Evolutionary conservation across 306 rosid genomes (phyloP).

Genomic region (Hylodesmum podocarpum): DNA sequence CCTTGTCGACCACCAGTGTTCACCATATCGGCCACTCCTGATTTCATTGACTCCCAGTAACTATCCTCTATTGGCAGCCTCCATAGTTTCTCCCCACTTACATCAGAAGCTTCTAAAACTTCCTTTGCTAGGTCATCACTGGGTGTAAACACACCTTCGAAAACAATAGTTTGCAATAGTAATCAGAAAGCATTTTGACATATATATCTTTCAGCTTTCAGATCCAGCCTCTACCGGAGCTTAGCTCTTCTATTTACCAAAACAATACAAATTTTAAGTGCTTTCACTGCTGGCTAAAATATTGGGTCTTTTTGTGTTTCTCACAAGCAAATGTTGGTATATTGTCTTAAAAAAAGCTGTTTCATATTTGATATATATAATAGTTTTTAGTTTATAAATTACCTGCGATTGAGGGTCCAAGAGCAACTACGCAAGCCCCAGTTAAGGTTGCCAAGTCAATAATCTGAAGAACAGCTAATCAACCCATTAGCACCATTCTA

Average conservation of each 20-base stretch:
- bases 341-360: background rate
- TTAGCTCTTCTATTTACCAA: background rate
- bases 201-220: background rate
- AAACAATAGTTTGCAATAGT: slow-evolving; percentile 22
- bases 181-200: slow-evolving; percentile 10
- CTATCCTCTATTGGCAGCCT: slow-evolving; percentile 96
- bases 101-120: slow-evolving; percentile 74
- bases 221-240: slow-evolving; percentile 7
- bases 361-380: background rate
- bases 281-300: background rate
- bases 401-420: slow-evolving; percentile 98
- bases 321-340: background rate
- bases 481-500: slow-evolving; percentile 36
- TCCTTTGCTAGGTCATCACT: slow-evolving; percentile 94
- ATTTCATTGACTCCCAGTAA: slow-evolving; percentile 97
- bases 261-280: background rate
- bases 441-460: slow-evolving; percentile 96
- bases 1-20: slow-evolving; percentile 87
- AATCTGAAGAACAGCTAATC: slow-evolving; percentile 53
- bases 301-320: background rate
- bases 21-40: slow-evolving; percentile 95
- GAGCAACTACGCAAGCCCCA: slow-evolving; percentile 88
- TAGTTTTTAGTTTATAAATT: background rate
- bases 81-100: slow-evolving; percentile 94
- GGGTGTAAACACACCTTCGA: slow-evolving; percentile 86